Percentiles rank a stretch among this genome's conserved stretches.
Evolutionary conservation across 2,329 filamentous ascomycete species (phyloP).

Genomic region (Chrysosporium queenslandicum): DNA sequence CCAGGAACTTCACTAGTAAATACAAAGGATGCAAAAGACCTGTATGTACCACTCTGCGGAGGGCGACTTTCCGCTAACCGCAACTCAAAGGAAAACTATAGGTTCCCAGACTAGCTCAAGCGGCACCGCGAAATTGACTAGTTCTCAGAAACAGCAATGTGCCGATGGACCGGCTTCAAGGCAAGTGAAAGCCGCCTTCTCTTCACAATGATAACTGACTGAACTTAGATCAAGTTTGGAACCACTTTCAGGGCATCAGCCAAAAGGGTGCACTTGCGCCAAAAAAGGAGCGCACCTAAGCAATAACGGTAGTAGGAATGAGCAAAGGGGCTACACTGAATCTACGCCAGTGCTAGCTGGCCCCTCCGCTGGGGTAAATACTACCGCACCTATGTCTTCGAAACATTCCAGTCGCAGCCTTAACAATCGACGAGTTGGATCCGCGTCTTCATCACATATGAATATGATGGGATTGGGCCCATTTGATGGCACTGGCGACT

Average conservation of each 20-base stretch:
- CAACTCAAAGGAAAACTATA: not conserved
- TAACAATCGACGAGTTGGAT: not conserved
- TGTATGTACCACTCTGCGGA: no score
- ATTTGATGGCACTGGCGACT: slow-evolving; percentile 25
- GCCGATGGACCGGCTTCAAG: not conserved
- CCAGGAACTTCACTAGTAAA: not conserved
- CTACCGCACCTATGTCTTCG: not conserved
- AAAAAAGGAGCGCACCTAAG: not conserved
- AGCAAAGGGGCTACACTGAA: not conserved
- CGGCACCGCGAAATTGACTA: not conserved
- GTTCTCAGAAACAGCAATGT: not conserved
- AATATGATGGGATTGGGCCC: slow-evolving; percentile 20
- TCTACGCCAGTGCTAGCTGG: not conserved
- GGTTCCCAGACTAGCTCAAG: not conserved
- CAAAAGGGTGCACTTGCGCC: slow-evolving; percentile 3
- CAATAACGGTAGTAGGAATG: not conserved
- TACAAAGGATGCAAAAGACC: not conserved
- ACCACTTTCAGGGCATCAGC: not conserved
- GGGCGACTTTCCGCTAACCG: no score
- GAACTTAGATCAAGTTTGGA: not conserved
- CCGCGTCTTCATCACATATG: not conserved
- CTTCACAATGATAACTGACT: not conserved
- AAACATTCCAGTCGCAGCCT: not conserved
- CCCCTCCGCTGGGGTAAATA: not conserved
- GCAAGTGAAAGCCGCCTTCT: not conserved